Conservation (phyloP, 2,329 filamentous ascomycete species). For the Sporothrix pseudoabietina region DNA sequence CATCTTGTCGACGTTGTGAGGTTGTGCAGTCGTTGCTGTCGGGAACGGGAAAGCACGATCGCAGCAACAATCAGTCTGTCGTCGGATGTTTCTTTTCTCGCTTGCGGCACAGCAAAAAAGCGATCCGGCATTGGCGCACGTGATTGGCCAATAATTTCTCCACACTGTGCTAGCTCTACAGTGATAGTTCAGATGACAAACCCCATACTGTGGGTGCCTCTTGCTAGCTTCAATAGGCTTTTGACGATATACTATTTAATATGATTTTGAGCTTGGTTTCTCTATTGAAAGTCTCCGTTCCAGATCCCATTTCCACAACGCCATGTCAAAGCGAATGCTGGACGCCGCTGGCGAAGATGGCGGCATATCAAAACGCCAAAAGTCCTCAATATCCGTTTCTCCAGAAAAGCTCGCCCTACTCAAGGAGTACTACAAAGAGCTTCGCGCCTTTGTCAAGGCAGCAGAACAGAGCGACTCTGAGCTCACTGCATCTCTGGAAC, state of each 20-base stretch:
- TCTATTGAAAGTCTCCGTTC: background rate
- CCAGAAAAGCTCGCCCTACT: slow-evolving; percentile 37
- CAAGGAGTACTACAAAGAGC: slow-evolving; percentile 44
- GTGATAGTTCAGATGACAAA: background rate
- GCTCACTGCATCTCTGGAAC: slow-evolving; percentile 14
- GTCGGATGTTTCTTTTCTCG: slow-evolving; percentile 22
- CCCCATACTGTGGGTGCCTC: slow-evolving; percentile 1
- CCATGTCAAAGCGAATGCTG: slow-evolving; percentile 16
- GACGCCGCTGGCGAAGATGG: background rate
- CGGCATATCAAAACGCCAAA: slow-evolving; percentile 25
- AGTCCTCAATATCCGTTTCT: background rate
- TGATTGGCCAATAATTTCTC: background rate
- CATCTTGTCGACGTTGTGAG: slow-evolving; percentile 51
- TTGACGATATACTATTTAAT: slow-evolving; percentile 4
- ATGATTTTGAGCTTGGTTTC: background rate
- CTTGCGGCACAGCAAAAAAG: background rate
- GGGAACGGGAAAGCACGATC: too few relatives aligned
- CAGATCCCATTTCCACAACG: background rate
- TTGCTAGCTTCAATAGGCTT: background rate
- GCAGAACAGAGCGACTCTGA: slow-evolving; percentile 40
- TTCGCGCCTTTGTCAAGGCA: slow-evolving; percentile 45
- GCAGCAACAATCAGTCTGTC: slow-evolving; percentile 7
- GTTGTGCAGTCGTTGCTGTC: slow-evolving; percentile 21
- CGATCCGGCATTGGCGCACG: too few relatives aligned
- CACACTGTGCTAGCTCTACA: background rate